phyloP scores from a whole-genome alignment of 2,329 filamentous ascomycete species.

The Neonectria faginata region DNA sequence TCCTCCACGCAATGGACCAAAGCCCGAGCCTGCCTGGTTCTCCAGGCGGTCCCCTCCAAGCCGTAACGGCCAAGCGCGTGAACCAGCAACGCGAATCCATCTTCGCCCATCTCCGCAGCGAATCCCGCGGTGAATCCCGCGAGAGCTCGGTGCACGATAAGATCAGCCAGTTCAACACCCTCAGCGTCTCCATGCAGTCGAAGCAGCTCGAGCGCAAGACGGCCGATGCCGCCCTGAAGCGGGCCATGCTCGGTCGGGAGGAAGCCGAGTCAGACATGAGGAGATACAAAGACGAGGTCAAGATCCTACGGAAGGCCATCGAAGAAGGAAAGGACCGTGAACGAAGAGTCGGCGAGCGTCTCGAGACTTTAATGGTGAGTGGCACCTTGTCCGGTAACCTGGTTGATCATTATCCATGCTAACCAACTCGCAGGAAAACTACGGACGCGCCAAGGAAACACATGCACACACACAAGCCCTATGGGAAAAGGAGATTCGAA shows the following conservation, averaged over 20 bases:
- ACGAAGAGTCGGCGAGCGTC: constrained; percentile 72
- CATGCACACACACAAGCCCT: constrained; percentile 73
- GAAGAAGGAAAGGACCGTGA: constrained; percentile 76
- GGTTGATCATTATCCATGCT: constrained; percentile 19
- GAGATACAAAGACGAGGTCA: constrained; percentile 70
- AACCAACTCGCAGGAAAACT: constrained; percentile 69
- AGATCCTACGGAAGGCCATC: constrained; percentile 65
- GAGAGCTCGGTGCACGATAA: constrained; percentile 74
- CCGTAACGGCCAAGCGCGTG: constrained; percentile 72
- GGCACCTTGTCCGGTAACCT: not conserved
- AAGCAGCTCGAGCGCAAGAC: constrained; percentile 73
- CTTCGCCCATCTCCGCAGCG: constrained; percentile 52
- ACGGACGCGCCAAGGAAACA: constrained; percentile 76
- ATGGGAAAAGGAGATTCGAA: constrained; percentile 80
- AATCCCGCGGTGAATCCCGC: constrained; percentile 53
- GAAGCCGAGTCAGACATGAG: constrained; percentile 78
- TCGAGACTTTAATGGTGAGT: constrained; percentile 76
- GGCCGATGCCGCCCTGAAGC: constrained; percentile 73
- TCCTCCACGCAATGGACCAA: constrained; percentile 35
- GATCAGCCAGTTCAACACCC: constrained; percentile 78
- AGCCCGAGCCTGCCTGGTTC: constrained; percentile 64
- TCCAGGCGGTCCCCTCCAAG: constrained; percentile 68
- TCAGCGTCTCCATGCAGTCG: constrained; percentile 70
- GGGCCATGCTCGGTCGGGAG: constrained; percentile 75
- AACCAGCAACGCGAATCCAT: constrained; percentile 61